A percentile compares a stretch with the other conserved stretches of the same genome.
phyloP scores from a whole-genome alignment of 2,329 filamentous ascomycete species.

The Aureobasidium sp. region DNA sequence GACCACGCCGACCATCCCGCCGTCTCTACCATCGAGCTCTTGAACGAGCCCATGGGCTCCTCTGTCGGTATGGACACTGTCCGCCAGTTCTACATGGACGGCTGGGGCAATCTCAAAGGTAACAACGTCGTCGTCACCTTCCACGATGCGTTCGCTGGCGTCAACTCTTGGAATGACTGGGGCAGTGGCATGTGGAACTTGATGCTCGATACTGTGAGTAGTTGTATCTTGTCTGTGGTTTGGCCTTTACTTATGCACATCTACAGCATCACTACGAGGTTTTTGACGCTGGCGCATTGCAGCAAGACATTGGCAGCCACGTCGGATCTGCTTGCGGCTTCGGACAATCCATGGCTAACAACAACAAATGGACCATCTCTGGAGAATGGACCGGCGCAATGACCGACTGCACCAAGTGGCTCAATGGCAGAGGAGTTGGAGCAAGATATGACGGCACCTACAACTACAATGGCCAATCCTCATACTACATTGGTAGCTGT shows the following conservation, averaged over 20 bases:
- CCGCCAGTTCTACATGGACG: conserved; percentile 42
- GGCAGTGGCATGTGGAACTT: conserved; percentile 39
- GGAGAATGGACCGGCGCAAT: conserved; percentile 42
- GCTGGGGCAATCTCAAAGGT: conserved; percentile 40
- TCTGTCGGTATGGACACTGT: conserved; percentile 37
- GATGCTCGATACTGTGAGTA: conserved; percentile 36
- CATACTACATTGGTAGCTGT: conserved; percentile 37
- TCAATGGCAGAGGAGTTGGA: conserved; percentile 42
- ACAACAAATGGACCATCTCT: conserved; percentile 41
- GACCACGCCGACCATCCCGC: conserved; percentile 40
- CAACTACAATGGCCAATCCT: conserved; percentile 28
- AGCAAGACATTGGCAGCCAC: conserved; percentile 34
- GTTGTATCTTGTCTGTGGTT: background rate
- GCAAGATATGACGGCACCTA: conserved; percentile 38
- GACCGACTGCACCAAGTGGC: conserved; percentile 43
- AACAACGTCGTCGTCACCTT: conserved; percentile 38
- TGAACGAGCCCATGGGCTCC: conserved; percentile 43
- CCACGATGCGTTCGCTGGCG: conserved; percentile 43
- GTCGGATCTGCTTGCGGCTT: conserved; percentile 39
- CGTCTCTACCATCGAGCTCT: conserved; percentile 40
- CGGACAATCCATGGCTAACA: conserved; percentile 39
- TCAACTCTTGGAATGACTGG: conserved; percentile 39
- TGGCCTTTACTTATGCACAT: background rate
- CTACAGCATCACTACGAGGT: conserved; percentile 40
- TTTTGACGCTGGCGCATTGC: conserved; percentile 35